Evolutionary conservation across 2,329 filamentous ascomycete genomes (phyloP), one percentile per base, ranked within the genome.

Genomic region (Cladosporium sp.): DNA sequence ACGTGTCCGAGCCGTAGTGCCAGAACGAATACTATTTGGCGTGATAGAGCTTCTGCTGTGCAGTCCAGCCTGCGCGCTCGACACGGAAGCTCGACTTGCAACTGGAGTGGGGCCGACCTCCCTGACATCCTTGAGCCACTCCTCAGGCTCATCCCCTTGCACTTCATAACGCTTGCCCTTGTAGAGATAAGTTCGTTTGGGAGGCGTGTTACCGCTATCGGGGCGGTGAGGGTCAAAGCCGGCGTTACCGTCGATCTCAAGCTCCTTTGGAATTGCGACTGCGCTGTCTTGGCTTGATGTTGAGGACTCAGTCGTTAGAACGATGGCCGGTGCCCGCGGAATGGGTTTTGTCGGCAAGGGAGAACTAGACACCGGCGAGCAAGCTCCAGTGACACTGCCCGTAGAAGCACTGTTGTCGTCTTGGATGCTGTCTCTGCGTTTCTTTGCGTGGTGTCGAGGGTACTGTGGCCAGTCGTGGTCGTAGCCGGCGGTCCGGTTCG

Each of bases 341-440:
- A 14, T 35, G 12, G 44, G 4, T 16, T 52, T 31, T 18, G 44
- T 21, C 5, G 59, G 59, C 7, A 52, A 28, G 6, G 44, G 29
- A 37, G 59, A 26, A n/a, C 21, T 52, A n/a, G 56, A 59, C 3
- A 37, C 23, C 18, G 28, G 16, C 40, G 56, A 29, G 2, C 23
- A 16, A 2, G 23, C 7, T 28, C 26, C 56, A 10, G 23, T 28
- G 10, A 46, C 14, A 23, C 23, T 59, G 16, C 16, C 33, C 14
- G 56, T 23, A 21, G 50, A 40, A 18, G 35, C 11, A 44, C 49
- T 62, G 50, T n/a, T 44, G 35, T 46, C 50, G 16, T 63, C 61
- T 28, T 55, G 50, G 31, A 63, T 63, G 50, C 61, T 63, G 61
- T 63, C 61, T 56, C 50, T 63, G 50, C 61, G 61, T 46, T 63